Evolutionary conservation across 2,329 filamentous ascomycete genomes (phyloP), one percentile per base, ranked within the genome.

Genomic region (Fusarium dimerum): DNA sequence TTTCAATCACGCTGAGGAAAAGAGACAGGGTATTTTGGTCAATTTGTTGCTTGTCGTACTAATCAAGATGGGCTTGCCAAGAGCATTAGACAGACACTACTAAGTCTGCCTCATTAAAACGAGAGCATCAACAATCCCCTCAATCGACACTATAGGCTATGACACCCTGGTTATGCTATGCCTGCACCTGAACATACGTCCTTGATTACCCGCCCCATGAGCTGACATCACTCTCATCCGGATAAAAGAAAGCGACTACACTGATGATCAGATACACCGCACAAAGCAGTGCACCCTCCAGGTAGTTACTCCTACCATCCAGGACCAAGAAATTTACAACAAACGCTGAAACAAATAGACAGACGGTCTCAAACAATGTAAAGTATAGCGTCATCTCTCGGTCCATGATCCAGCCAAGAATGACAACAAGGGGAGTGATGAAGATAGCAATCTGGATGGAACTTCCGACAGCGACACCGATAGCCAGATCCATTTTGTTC

Each of bases 281-380:
- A 59, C 84, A 85, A 29, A 89, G 69, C 40, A 89, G 68, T 2
- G 86, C 86, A 13, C 90, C 90, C 73, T 95, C 90, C 12, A 95
- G 82, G 64, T 94, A 95, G 68, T 95, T 95, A 68, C 87, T 91
- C 68, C 91, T 82, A 11, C 90, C 90, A 65, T 95, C 91, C 55
- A 93, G 77, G 45, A 95, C 90, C 54, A 95, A 74, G 68, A 94
- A 95, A 73, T 93, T 94, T 72, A 93, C 89, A 57, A 95, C 91
- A 59, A 95, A 86, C 8, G 91, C 86, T 47, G 85, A 89, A 47
- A 93, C 84, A 71, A 95, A 95, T 65, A 95, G 82, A 51, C 88
- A 90, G 18, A 94, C 88, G 0, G 90, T 95, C 79, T 95, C 90
- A 71, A 95, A 96, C 45, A 91, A 80, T 54, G 90, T 90, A 71